Base-by-base conservation (phyloP, 495 filamentous ascomycete species). In the Polyplosphaeria fusca region DNA sequence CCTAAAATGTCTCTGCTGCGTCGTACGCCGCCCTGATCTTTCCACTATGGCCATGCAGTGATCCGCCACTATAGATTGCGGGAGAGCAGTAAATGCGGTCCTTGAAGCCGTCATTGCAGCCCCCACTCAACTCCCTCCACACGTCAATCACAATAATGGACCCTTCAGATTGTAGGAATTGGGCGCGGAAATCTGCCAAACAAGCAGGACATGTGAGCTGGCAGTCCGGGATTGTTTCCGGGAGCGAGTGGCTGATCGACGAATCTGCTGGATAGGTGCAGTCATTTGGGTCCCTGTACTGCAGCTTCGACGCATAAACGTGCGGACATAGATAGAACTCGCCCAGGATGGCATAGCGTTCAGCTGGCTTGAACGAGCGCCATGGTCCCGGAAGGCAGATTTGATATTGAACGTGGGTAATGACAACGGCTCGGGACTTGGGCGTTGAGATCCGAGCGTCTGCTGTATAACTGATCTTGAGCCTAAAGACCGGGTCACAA, bases 181-280 rank as follows among this genome's bases (percentile, higher is more conserved):
- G 7, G 14, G 30, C 30, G 7, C 30, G 7, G 30, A 35, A 35
- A 14, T 35, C 30, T 7, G 30, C 30, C 7, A 7, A 35, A 14
- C 30, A 35, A 14, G 14, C 7, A 7, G 7, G 30, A 14, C 30
- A 35, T 35, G 14, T 7, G 7, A 35, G 30, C 14, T 35, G 30
- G 30, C 30, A 7, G 7, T 35, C 30, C 14, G 30, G 30, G 30
- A 35, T 35, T 35, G 30, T 22, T 7, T 50, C 20, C 19, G 26
- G 26, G 16, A 37, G 47, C 47, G 28, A 50, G 32, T 37, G 30
- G n/a, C 20, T 26, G 27, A 50, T 50, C 9, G 47, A 50, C 2
- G 47, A 50, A 12, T 50, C 47, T 19, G 47, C 27, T 7, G 47
- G 47, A 39, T 50, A 50, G 4, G 47, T 50, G 4, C 28, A 32